Base-by-base conservation (phyloP, 169 alveolate species). In the Plasmodium gaboni region DNA sequence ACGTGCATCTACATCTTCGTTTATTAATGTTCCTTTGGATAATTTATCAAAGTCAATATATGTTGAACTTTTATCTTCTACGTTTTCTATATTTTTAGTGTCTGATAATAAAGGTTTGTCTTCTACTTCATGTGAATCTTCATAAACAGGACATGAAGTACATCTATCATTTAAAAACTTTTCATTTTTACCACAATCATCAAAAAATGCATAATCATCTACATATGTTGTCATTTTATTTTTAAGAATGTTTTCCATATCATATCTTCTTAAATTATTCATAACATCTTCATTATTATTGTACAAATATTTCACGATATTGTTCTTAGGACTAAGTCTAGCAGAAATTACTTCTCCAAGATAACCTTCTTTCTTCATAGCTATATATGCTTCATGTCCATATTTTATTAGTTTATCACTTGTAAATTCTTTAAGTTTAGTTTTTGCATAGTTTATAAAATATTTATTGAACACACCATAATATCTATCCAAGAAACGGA, bases 121-220 rank as follows among this genome's bases (percentile, higher is more conserved):
- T 26, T 0, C 1, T 26, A 26, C 1, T 26, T 26, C 32, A 2
- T 26, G 32, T 1, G 32, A 26, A 26, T 26, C 32, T 26, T 26
- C 32, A 26, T 26, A 26, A 26, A 26, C 89, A 50, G 46, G 9
- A 10, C 44, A 51, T 22, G 22, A 2, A 65, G 12, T 26, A 24
- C 51, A 19, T 71, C 46, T 71, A 0, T 71, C 83, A 71, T 71
- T 71, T 50, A 71, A 3, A 71, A 71, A 71, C 0, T 5, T 71
- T 50, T 71, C 68, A 13, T 28, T 13, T 48, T 19, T 67, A 48
- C 51, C 67, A 32, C 24, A n/a, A 17, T 19, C 51, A 3, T 71
- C 83, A 17, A 71, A 71, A 48, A 71, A 50, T 9, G 68, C 24
- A 71, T n/a, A 3, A 71, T 71, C 83, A 71, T 71, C 83, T 71